Base-by-base conservation (phyloP, 2,329 filamentous ascomycete species). In the Clonostachys rhizophaga region DNA sequence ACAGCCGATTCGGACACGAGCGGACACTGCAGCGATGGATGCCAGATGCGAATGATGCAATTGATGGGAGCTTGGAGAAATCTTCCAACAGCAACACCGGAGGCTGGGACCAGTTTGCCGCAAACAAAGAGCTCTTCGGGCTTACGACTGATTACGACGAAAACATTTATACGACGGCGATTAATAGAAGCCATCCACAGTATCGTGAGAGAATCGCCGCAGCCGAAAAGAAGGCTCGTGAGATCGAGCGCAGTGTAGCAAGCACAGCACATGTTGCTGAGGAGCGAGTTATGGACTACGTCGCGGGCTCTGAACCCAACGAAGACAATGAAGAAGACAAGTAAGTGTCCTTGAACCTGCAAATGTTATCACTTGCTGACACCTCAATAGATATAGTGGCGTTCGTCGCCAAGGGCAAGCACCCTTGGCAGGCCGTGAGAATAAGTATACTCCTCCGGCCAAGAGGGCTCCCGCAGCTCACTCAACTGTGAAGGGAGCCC, bases 21-120 rank as follows among this genome's bases (percentile, higher is more conserved):
- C 84, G 91, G 50, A 75, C 82, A 45, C 74, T 97, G 39, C 84
- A 96, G 61, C 84, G 79, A 56, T 97, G 91, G 91, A 81, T 91
- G 47, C 83, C 89, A 7, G 84, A 84, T 54, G 65, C 76, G 14
- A 58, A 50, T 40, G 83, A 85, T 52, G 77, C 78, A 30, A 65
- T 80, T 39, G 86, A 91, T 59, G 75, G 88, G 54, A 86, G 86
- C 43, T 75, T 96, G 20, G 90, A 94, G 58, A 81, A 72, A 44
- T 57, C 74, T 3, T 56, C 62, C n/a, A 66, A 63, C 45, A 30
- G 8, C 24, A 59, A 67, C 14, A 72, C 69, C 14, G 45, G 46
- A 7, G 72, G 69, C 10, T 99, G 94, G 94, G 92, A 99, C 63
- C 94, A 99, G 65, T 99, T 99, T 60, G 87, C 89, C 49, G 85